Evolutionary conservation across 2,329 filamentous ascomycete species (phyloP).

Genomic region (Fusarium sulawesiense): DNA sequence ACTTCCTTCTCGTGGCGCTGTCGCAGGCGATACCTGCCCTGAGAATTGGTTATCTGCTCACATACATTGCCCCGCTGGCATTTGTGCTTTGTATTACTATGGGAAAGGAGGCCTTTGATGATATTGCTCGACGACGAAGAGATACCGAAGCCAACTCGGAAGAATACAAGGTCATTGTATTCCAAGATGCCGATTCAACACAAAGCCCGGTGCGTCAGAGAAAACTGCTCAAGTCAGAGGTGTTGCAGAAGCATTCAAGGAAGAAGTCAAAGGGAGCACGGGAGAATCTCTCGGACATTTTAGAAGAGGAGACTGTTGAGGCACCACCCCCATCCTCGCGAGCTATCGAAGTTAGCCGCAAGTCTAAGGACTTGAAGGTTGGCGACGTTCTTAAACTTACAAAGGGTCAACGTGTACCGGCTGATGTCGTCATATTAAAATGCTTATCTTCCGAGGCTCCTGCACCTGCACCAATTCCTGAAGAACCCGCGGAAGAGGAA

Average conservation of each 20-base stretch:
- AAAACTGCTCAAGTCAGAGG: constrained; percentile 58
- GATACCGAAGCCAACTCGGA: constrained; percentile 97
- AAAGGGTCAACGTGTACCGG: constrained; percentile 93
- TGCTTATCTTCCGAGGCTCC: constrained; percentile 72
- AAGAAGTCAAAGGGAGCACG: constrained; percentile 49
- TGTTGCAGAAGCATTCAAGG: constrained; percentile 44
- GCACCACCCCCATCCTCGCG: constrained; percentile 58
- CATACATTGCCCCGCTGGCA: constrained; percentile 90
- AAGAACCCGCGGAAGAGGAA: constrained; percentile 54
- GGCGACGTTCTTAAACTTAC: constrained; percentile 93
- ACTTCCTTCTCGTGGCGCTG: constrained; percentile 93
- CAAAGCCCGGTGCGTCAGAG: constrained; percentile 55
- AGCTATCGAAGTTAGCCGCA: constrained; percentile 77
- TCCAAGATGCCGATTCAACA: constrained; percentile 66
- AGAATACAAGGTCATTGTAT: constrained; percentile 80
- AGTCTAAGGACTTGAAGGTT: constrained; percentile 89
- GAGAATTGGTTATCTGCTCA: constrained; percentile 92
- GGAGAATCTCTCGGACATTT: constrained; percentile 69
- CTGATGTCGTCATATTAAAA: constrained; percentile 93
- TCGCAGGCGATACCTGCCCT: constrained; percentile 92
- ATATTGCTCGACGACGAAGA: constrained; percentile 84
- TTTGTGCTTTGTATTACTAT: constrained; percentile 94
- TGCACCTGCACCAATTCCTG: constrained; percentile 46
- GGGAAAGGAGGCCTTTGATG: constrained; percentile 95
- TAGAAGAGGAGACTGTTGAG: constrained; percentile 69